Evolutionary conservation across 345 rosid species (phyloP).

Genomic region (Toxicodendron radicans): DNA sequence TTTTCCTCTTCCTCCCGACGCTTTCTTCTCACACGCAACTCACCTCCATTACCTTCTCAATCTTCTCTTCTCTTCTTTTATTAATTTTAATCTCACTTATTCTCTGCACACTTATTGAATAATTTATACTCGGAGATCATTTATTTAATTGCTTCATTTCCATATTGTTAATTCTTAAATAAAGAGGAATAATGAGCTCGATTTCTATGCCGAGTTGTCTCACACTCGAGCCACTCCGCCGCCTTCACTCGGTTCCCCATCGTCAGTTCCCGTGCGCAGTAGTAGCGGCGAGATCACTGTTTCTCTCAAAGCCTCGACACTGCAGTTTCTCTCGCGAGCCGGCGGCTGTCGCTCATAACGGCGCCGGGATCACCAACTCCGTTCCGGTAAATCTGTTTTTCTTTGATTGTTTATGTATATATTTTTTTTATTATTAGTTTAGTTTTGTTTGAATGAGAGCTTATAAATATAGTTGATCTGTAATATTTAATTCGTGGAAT

Average conservation of each 20-base stretch:
- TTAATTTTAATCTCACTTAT: background rate
- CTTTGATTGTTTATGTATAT: background rate
- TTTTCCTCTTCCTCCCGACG: too few relatives aligned
- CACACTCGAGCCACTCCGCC: constrained; percentile 10
- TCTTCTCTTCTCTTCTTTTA: background rate
- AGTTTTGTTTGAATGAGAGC: background rate
- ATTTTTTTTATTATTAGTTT: background rate
- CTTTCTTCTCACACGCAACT: background rate
- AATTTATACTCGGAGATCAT: too few relatives aligned
- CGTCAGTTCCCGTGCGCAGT: background rate
- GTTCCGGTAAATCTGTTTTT: constrained; percentile 40
- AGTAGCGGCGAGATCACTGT: background rate
- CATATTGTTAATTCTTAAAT: background rate
- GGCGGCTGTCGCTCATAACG: constrained; percentile 29
- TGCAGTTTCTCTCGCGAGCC: constrained; percentile 18
- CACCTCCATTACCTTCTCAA: background rate
- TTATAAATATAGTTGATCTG: background rate
- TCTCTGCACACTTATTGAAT: too few relatives aligned
- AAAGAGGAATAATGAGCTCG: constrained; percentile 10
- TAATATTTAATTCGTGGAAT: background rate
- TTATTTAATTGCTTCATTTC: background rate
- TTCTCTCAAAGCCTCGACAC: constrained; percentile 29
- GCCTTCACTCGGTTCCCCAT: constrained; percentile 15
- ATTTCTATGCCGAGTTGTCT: constrained; percentile 14
- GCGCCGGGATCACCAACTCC: constrained; percentile 42